These are phyloP conservation scores for Salix viminalis DNA, from an alignment of 345 rosid species.

Conservation along the genomic window DNA sequence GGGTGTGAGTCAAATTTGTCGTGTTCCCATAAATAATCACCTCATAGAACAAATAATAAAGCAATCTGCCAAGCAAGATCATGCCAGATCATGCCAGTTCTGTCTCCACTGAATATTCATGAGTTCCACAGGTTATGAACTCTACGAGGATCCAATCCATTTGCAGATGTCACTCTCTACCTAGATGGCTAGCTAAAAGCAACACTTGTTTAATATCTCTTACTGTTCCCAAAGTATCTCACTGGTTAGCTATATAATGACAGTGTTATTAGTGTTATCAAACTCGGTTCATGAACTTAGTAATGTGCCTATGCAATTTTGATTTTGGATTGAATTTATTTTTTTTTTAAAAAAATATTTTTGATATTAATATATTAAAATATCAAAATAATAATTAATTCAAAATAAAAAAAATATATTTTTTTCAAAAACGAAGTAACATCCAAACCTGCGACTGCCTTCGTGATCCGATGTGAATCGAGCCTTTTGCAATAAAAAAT, in stretches of 20 bases:
- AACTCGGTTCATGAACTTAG: too few species aligned
- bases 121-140: neutral
- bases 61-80: neutral
- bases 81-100: neutral
- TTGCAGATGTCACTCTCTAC: neutral
- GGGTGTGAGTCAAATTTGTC: neutral
- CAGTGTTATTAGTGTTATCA: too few species aligned
- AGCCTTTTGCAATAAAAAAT: neutral
- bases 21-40: neutral
- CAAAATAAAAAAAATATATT: too few species aligned
- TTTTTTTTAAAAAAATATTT: too few species aligned
- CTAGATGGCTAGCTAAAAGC: neutral
- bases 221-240: neutral
- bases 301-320: too few species aligned
- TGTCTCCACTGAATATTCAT: neutral
- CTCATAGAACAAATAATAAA: neutral
- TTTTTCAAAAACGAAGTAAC: too few species aligned
- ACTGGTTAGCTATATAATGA: neutral
- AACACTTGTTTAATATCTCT: neutral
- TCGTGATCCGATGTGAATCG: slow-evolving; percentile 10
- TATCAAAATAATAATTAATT: too few species aligned
- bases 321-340: too few species aligned
- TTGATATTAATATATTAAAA: too few species aligned
- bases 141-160: neutral
- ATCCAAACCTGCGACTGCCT: neutral